Evolutionary conservation across 2,329 filamentous ascomycete genomes (phyloP).

Genomic region (Colletotrichum agaves): DNA sequence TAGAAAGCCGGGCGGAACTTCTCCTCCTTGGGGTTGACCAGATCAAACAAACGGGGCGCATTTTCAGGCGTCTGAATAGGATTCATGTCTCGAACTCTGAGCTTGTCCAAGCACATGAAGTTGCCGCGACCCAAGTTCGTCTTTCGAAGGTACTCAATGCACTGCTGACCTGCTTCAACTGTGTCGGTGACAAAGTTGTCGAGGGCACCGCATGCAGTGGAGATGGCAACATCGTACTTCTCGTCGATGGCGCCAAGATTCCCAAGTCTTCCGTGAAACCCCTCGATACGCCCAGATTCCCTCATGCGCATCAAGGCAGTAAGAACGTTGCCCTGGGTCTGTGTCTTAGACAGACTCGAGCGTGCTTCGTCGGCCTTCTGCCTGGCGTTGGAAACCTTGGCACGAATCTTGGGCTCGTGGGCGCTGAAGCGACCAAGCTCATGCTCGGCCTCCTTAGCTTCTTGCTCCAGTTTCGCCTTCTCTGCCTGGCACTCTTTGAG

Average conservation of each 20-base stretch:
- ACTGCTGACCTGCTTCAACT: constrained; percentile 95
- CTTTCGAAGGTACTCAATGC: constrained; percentile 96
- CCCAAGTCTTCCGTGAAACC: constrained; percentile 94
- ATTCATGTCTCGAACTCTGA: constrained; percentile 81
- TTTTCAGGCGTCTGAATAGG: constrained; percentile 89
- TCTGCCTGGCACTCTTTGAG: constrained; percentile 80
- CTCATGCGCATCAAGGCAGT: constrained; percentile 93
- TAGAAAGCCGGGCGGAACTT: constrained; percentile 93
- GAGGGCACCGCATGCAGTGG: constrained; percentile 89
- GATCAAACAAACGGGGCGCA: constrained; percentile 90
- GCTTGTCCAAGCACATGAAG: constrained; percentile 93
- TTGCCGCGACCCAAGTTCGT: constrained; percentile 97
- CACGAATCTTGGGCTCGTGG: constrained; percentile 84
- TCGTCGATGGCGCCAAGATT: constrained; percentile 94
- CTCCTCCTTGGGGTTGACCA: constrained; percentile 89
- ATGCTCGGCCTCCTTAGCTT: constrained; percentile 75
- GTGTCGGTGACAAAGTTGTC: constrained; percentile 98
- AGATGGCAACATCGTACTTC: constrained; percentile 97
- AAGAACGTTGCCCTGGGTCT: constrained; percentile 92
- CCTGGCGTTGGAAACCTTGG: constrained; percentile 86
- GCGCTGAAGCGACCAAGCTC: constrained; percentile 78
- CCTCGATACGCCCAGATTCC: constrained; percentile 95
- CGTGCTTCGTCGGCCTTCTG: constrained; percentile 97
- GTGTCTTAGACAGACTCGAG: constrained; percentile 87
- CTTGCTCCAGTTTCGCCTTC: constrained; percentile 77